These are phyloP conservation scores for Ophiocordyceps camponoti-floridani DNA, from an alignment of 2,329 filamentous ascomycete species.

Conservation along the genomic window DNA sequence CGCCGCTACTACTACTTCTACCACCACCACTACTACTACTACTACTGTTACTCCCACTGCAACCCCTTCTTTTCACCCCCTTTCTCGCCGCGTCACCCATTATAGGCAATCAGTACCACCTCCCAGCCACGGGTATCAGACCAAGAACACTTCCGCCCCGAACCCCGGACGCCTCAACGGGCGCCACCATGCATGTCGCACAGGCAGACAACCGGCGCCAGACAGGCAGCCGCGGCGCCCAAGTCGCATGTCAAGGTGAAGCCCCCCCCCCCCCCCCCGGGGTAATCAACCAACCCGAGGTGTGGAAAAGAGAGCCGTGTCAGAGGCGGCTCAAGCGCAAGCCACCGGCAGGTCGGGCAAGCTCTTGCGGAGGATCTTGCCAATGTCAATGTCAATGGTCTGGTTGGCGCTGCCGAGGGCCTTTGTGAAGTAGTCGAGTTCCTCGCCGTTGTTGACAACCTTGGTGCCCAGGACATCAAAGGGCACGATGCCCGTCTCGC, in stretches of 20 bases:
- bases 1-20: too few species aligned
- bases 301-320: neutral
- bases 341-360: conserved; percentile 10
- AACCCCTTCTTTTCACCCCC: too few species aligned
- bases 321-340: conserved; percentile 6
- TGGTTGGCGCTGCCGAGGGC: conserved; percentile 33
- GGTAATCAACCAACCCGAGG: too few species aligned
- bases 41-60: too few species aligned
- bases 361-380: conserved; percentile 19
- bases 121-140: neutral
- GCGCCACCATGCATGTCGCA: neutral
- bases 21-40: too few species aligned
- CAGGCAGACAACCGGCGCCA: too few species aligned
- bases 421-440: conserved; percentile 35
- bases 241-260: too few species aligned
- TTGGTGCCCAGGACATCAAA: conserved; percentile 34
- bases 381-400: conserved; percentile 33
- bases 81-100: too few species aligned
- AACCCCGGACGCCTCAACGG: neutral
- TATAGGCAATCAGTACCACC: too few species aligned
- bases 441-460: conserved; percentile 31
- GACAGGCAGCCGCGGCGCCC: too few species aligned
- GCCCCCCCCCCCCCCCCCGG: too few species aligned
- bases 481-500: conserved; percentile 34
- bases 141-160: neutral